Evolutionary conservation across 805 yeast genomes (phyloP).

Genomic region (Suhomyces sp.): DNA sequence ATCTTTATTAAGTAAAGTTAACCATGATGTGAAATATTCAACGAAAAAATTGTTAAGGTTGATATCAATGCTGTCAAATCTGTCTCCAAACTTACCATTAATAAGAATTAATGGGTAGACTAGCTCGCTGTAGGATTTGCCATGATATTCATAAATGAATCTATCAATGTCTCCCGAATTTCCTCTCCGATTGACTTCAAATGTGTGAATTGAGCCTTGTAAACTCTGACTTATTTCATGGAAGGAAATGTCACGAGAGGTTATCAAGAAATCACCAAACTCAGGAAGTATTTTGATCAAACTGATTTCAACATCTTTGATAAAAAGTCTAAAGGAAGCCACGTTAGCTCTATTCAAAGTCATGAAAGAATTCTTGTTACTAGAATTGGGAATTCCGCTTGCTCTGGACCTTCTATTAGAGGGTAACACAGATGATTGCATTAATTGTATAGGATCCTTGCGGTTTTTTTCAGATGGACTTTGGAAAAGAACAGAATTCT

Average conservation of each 20-base stretch:
- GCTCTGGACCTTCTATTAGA: slow-evolving; percentile 6
- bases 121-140: slow-evolving; percentile 8
- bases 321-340: slow-evolving; percentile 32
- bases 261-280: slow-evolving; percentile 27
- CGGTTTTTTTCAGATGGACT: background rate
- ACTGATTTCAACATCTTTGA: slow-evolving; percentile 19
- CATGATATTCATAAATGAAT: slow-evolving; percentile 21
- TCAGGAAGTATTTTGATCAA: slow-evolving; percentile 17
- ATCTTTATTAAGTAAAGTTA: background rate
- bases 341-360: slow-evolving; percentile 38
- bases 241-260: slow-evolving; percentile 15
- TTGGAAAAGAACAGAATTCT: slow-evolving; percentile 9
- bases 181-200: slow-evolving; percentile 17
- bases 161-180: slow-evolving; percentile 4
- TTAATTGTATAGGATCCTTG: background rate
- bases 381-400: background rate
- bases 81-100: slow-evolving; percentile 20
- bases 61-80: slow-evolving; percentile 38
- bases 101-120: slow-evolving; percentile 25
- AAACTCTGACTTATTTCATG: slow-evolving; percentile 20
- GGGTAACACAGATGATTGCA: background rate
- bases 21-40: slow-evolving; percentile 63
- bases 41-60: slow-evolving; percentile 48
- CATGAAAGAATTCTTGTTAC: slow-evolving; percentile 14
- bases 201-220: slow-evolving; percentile 21